phyloP scores from a whole-genome alignment of 257 asterid species.

The Coffea canephora region DNA sequence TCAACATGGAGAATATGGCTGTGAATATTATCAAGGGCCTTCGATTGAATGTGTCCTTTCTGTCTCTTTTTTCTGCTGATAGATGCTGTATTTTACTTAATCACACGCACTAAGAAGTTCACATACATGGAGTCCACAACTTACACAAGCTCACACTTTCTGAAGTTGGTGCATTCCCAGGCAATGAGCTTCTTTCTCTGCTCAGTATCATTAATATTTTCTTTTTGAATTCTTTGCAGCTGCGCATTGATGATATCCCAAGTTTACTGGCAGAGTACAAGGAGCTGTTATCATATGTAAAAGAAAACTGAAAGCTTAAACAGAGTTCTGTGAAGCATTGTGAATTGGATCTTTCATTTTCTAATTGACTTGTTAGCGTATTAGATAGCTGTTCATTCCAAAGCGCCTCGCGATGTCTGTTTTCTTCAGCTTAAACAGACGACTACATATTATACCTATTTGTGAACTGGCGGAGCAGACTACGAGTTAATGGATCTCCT shows the following conservation, averaged over 20 bases:
- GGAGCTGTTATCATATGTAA: constrained; percentile 42
- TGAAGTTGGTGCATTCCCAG: background rate
- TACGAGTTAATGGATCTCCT: background rate
- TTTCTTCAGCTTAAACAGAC: background rate
- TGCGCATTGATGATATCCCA: constrained; percentile 74
- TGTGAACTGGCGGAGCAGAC: background rate
- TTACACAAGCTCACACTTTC: background rate
- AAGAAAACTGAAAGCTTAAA: constrained; percentile 21
- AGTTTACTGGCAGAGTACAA: constrained; percentile 70
- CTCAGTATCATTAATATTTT: background rate
- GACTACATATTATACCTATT: background rate
- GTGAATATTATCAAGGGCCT: background rate
- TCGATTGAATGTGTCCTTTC: background rate
- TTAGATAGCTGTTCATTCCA: background rate
- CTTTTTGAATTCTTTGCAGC: constrained; percentile 36
- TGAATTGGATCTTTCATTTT: background rate
- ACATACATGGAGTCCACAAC: constrained; percentile 1
- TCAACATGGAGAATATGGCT: background rate
- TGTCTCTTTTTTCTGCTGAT: too few relatives aligned
- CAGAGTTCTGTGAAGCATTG: background rate
- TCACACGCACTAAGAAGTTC: background rate
- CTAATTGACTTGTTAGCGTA: background rate
- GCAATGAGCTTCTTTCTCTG: background rate
- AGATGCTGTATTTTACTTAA: background rate
- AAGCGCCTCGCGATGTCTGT: background rate